Base-by-base conservation (phyloP, 2,329 filamentous ascomycete genomes). In the Colletotrichum phormii region DNA sequence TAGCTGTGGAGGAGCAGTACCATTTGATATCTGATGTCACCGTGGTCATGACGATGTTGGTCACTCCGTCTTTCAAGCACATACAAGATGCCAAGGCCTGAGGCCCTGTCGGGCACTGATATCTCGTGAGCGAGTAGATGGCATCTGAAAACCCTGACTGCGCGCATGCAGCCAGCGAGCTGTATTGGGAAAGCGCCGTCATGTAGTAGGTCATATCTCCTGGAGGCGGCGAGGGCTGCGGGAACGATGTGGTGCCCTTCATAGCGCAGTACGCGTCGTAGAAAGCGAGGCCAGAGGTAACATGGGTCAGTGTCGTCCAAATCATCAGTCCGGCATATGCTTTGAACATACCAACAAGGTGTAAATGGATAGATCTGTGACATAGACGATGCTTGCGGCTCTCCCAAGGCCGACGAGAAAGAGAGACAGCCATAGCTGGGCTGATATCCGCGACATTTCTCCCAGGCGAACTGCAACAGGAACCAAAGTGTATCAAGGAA, bases 181-280 rank as follows among this genome's bases (percentile, higher is more conserved):
- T 83, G 72, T 81, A 90, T 69, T 86, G 79, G 0, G 85, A 80
- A 33, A 90, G 77, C 13, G 84, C 88, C 1, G 87, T 88, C 69
- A 90, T 86, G 71, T 88, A 87, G 76, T 89, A 90, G 0, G 86
- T 83, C 84, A 90, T 88, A 72, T 89, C 83, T 55, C 88, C 88
- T 0, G 87, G 86, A 7, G 88, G 87, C 33, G 81, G 77, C 0
- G 83, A 79, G 1, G 86, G 83, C 4, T 78, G 75, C 1, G 87
- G 86, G 74, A 90, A 89, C 0, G 80, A 82, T 0, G 86, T 86
- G 0, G 85, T 88, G 66, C 87, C 88, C 13, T 83, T 84, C 77
- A 90, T 82, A 26, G 81, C 82, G 75, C 88, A 90, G 76, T 89
- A 90, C 3, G 86, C 87, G 0, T 82, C 78, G 72, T 88, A 89